phyloP scores from a whole-genome alignment of 1,139 yeast species.

The Pichia sp. region DNA sequence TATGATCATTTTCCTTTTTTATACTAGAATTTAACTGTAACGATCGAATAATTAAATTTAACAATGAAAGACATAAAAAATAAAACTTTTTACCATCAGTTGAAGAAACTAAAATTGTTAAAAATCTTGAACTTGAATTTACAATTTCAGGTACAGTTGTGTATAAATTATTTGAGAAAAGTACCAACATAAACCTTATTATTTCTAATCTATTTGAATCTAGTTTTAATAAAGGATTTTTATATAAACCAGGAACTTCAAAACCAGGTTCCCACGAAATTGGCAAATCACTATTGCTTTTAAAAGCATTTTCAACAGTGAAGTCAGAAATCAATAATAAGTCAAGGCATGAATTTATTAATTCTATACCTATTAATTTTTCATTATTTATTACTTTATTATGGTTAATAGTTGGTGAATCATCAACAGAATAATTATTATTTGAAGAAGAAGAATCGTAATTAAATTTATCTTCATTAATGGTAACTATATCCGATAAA shows the following conservation, averaged over 20 bases:
- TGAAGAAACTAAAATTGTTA: conserved; percentile 50
- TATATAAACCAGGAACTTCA: conserved; percentile 39
- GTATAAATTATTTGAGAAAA: conserved; percentile 64
- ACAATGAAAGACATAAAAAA: conserved; percentile 60
- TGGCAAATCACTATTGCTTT: not conserved
- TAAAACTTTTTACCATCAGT: conserved; percentile 43
- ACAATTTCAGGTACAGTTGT: conserved; percentile 38
- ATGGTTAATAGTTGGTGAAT: conserved; percentile 22
- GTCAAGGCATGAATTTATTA: conserved; percentile 43
- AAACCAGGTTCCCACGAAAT: conserved; percentile 75
- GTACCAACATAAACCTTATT: conserved; percentile 51
- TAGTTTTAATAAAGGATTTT: conserved; percentile 41
- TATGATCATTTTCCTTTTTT: not conserved
- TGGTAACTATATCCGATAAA: not conserved
- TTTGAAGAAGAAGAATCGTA: not conserved
- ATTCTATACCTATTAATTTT: conserved; percentile 43
- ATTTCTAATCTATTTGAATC: conserved; percentile 68
- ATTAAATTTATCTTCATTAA: not conserved
- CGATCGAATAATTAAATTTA: conserved; percentile 44
- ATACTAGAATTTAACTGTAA: conserved; percentile 30
- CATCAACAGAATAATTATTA: not conserved
- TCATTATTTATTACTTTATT: conserved; percentile 18
- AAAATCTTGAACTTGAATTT: conserved; percentile 48
- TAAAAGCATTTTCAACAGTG: conserved; percentile 36
- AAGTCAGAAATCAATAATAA: conserved; percentile 58